These are phyloP conservation scores for Suillus variegatus DNA, from an alignment of 768 basidiomycete genomes.

Conservation along the genomic window DNA sequence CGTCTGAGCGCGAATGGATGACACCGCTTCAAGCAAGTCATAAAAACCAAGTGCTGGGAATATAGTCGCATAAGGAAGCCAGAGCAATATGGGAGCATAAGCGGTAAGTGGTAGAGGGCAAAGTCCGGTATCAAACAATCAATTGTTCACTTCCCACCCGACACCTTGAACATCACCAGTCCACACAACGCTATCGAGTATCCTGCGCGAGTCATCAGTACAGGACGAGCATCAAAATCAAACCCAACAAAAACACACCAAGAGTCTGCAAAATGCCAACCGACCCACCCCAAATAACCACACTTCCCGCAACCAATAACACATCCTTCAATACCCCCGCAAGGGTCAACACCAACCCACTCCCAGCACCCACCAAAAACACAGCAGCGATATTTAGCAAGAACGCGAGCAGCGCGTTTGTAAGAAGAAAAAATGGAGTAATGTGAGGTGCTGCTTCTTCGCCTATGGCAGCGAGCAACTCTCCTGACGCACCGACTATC, in stretches of 20 bases:
- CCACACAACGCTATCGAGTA: constrained; percentile 88
- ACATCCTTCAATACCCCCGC: constrained; percentile 99
- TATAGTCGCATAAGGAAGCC: too few relatives aligned
- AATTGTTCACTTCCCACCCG: constrained; percentile 51
- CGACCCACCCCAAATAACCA: constrained; percentile 76
- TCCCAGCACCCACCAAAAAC: constrained; percentile 87
- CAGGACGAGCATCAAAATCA: background rate
- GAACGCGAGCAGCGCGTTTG: constrained; percentile 89
- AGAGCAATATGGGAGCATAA: background rate
- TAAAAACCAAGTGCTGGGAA: background rate
- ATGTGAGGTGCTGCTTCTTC: constrained; percentile 27
- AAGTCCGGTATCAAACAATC: constrained; percentile 4
- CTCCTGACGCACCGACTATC: background rate
- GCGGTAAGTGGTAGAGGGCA: background rate
- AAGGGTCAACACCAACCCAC: constrained; percentile 86
- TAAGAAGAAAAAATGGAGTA: constrained; percentile 70
- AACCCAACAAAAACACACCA: constrained; percentile 43
- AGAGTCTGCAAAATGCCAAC: constrained; percentile 86
- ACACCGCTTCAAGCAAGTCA: background rate
- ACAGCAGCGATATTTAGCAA: constrained; percentile 91
- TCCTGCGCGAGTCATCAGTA: constrained; percentile 43
- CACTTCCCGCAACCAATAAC: constrained; percentile 88
- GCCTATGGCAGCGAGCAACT: background rate
- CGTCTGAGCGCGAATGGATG: background rate
- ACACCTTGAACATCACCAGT: constrained; percentile 82